These are phyloP conservation scores for Coemansia sp. DNA, from an alignment of 192 early-diverging fungal genomes.

Conservation along the genomic window DNA sequence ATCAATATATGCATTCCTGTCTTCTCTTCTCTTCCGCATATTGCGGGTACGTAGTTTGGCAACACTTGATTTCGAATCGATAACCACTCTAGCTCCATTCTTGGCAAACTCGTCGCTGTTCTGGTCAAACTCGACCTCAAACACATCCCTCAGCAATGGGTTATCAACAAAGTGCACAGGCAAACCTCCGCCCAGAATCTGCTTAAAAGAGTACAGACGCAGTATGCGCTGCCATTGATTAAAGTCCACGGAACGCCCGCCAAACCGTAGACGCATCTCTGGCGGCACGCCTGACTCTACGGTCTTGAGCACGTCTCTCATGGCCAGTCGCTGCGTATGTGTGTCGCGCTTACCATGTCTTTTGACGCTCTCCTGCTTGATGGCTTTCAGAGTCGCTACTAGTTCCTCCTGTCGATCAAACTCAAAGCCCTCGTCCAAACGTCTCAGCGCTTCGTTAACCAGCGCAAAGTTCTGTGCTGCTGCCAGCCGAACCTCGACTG, in stretches of 20 bases:
- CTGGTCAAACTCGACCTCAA: conserved; percentile 33
- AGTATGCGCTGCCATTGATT: conserved; percentile 54
- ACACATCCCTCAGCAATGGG: conserved; percentile 48
- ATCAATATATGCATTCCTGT: neutral
- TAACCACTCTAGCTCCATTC: conserved; percentile 15
- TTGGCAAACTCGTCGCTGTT: neutral
- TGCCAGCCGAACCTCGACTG: conserved; percentile 62
- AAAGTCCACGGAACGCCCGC: conserved; percentile 50
- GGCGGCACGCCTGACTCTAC: conserved; percentile 58
- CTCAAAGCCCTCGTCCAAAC: conserved; percentile 13
- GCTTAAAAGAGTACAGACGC: conserved; percentile 35
- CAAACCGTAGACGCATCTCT: conserved; percentile 51
- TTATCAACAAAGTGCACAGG: conserved; percentile 46
- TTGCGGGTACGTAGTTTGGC: conserved; percentile 27
- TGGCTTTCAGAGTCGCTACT: conserved; percentile 51
- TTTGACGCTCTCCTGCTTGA: conserved; percentile 58
- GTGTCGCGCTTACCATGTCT: conserved; percentile 57
- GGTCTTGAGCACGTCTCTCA: conserved; percentile 63
- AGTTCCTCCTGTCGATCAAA: conserved; percentile 61
- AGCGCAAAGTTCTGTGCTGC: conserved; percentile 72
- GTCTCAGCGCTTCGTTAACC: conserved; percentile 58
- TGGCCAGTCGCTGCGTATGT: conserved; percentile 55
- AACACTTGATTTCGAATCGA: conserved; percentile 25
- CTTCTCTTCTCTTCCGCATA: conserved; percentile 16
- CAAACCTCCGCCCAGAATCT: conserved; percentile 34